These are phyloP conservation scores for Plasmodium fragile DNA, from an alignment of 169 alveolate genomes.

Conservation along the genomic window DNA sequence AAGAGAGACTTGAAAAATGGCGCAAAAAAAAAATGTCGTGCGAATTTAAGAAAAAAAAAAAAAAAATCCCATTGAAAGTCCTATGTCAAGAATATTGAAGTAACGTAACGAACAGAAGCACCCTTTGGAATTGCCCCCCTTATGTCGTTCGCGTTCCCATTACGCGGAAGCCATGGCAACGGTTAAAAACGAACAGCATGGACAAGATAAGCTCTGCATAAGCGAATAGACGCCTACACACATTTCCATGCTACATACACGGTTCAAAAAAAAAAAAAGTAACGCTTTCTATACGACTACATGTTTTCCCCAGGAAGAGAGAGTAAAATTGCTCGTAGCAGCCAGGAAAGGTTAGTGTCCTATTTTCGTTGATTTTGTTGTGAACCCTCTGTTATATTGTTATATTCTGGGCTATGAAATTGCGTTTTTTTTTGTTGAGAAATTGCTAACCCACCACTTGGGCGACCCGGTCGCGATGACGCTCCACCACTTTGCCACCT, in stretches of 20 bases:
- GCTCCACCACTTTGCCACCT: neutral
- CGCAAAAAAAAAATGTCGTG: neutral
- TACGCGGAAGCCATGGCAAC: constrained; percentile 43
- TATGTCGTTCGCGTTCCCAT: neutral
- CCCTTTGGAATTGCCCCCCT: neutral
- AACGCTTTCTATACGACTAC: neutral
- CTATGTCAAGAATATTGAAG: neutral
- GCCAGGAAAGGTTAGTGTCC: constrained; percentile 55
- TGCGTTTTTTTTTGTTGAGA: neutral
- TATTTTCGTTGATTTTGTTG: neutral
- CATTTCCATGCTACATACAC: neutral
- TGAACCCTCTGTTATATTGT: neutral
- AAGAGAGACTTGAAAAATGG: neutral
- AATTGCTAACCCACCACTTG: neutral
- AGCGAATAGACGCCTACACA: neutral
- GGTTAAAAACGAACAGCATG: constrained; percentile 12
- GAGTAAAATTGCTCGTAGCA: constrained; percentile 66
- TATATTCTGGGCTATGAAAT: neutral
- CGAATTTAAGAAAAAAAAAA: neutral
- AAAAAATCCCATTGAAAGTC: neutral
- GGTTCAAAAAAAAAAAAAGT: constrained; percentile 29
- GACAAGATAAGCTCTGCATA: neutral
- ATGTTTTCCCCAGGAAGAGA: constrained; percentile 54
- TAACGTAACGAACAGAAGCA: neutral
- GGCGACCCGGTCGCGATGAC: neutral